A percentile compares a stretch with the other conserved stretches of the same genome.
Conservation (phyloP, 768 basidiomycete genomes). For the Postia placenta region DNA sequence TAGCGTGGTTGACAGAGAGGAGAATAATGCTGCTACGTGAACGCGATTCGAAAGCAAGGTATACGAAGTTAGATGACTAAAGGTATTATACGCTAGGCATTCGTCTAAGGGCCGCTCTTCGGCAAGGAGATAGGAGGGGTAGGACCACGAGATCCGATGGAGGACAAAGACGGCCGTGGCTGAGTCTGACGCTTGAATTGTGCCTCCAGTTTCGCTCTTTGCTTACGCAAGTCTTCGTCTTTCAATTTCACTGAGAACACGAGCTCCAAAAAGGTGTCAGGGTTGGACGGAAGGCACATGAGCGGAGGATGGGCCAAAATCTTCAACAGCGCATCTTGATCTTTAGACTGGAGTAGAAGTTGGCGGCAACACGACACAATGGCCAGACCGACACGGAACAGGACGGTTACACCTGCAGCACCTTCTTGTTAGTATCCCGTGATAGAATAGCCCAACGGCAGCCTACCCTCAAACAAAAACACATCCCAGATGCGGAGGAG, state of each 20-base stretch:
- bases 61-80: neutral
- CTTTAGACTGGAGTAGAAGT: conserved; percentile 44
- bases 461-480: conserved; percentile 72
- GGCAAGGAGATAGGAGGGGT: conserved; percentile 23
- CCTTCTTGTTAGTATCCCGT: neutral
- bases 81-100: neutral
- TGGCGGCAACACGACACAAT: conserved; percentile 57
- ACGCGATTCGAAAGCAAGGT: neutral
- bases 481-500: conserved; percentile 78
- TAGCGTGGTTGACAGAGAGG: no score
- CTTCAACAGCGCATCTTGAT: conserved; percentile 40
- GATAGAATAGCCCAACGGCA: neutral
- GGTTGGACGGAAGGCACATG: conserved; percentile 46
- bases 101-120: conserved; percentile 1
- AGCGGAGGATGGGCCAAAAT: conserved; percentile 47
- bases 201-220: conserved; percentile 69
- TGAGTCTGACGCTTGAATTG: conserved; percentile 56
- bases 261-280: conserved; percentile 59
- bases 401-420: conserved; percentile 56
- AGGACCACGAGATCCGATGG: conserved; percentile 1
- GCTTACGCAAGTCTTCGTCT: conserved; percentile 75
- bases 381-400: conserved; percentile 69
- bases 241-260: conserved; percentile 64
- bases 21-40: neutral
- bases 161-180: conserved; percentile 18